These are phyloP conservation scores for Silene latifolia DNA, from an alignment of 148 eudicot species.

Conservation along the genomic window DNA sequence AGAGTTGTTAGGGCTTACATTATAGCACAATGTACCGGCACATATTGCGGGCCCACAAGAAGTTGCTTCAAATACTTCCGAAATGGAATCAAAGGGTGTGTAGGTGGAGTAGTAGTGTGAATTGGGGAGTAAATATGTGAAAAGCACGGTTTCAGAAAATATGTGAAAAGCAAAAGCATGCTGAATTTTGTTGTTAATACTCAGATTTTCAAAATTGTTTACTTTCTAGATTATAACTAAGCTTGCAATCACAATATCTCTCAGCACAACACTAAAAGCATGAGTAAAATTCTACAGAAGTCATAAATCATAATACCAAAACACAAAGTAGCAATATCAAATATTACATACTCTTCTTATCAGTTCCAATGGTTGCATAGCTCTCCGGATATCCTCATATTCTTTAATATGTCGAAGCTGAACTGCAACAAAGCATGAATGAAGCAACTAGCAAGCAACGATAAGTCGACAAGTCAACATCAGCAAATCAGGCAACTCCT, in stretches of 20 bases:
- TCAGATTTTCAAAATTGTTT: not conserved
- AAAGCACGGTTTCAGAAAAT: not conserved
- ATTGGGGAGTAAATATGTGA: not conserved
- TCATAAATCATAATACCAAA: not conserved
- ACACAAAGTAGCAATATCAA: not conserved
- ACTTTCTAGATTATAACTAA: not conserved
- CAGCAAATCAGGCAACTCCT: not conserved
- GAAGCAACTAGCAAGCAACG: not conserved
- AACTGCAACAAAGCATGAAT: slow-evolving; percentile 31
- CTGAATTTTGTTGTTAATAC: not conserved
- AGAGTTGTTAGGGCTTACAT: not conserved
- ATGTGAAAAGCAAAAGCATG: not conserved
- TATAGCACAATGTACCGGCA: too few species aligned
- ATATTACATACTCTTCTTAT: slow-evolving; percentile 58
- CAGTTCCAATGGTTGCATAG: slow-evolving; percentile 67
- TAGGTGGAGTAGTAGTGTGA: too few species aligned
- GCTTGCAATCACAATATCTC: not conserved
- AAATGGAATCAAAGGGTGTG: too few species aligned
- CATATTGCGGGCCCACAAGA: too few species aligned
- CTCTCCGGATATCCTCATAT: slow-evolving; percentile 64
- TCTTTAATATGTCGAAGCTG: slow-evolving; percentile 46
- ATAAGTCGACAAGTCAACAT: not conserved
- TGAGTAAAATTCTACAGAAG: not conserved
- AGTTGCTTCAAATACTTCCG: too few species aligned
- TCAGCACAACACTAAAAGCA: not conserved